Conservation (phyloP, 306 rosid species). For the Sicyos edulis region DNA sequence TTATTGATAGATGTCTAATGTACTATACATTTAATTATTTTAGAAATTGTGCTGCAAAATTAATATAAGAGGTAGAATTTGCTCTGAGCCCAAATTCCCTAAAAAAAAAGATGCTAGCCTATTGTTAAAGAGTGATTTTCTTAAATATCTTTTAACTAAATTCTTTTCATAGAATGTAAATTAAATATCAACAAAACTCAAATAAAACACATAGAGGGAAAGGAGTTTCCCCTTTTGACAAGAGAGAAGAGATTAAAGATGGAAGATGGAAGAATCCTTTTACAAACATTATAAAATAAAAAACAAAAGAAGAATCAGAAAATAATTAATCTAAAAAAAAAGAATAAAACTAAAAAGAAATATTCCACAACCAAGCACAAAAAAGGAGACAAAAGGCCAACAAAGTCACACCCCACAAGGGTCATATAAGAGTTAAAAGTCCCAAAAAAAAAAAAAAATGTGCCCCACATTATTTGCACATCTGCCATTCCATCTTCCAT, state of each 20-base stretch:
- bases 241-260: background rate
- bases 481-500: background rate
- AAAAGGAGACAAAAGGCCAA: slow-evolving; percentile 4
- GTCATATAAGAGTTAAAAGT: background rate
- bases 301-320: background rate
- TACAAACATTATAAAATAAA: background rate
- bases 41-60: too few species aligned
- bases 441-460: slow-evolving; percentile 1
- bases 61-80: too few species aligned
- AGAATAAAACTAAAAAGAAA: slow-evolving; percentile 9
- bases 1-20: too few species aligned
- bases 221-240: too few species aligned
- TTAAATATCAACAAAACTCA: background rate
- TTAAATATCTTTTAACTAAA: too few species aligned
- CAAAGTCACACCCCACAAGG: background rate
- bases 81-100: too few species aligned
- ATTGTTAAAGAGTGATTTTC: too few species aligned
- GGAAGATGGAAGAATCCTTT: background rate
- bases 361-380: background rate
- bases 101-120: too few species aligned
- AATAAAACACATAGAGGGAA: background rate
- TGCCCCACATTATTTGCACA: background rate
- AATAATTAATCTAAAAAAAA: too few species aligned
- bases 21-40: too few species aligned
- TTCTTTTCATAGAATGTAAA: too few species aligned